Evolutionary conservation across 345 rosid genomes (phyloP), one percentile per base, ranked within the genome.

Genomic region (Hevea brasiliensis): DNA sequence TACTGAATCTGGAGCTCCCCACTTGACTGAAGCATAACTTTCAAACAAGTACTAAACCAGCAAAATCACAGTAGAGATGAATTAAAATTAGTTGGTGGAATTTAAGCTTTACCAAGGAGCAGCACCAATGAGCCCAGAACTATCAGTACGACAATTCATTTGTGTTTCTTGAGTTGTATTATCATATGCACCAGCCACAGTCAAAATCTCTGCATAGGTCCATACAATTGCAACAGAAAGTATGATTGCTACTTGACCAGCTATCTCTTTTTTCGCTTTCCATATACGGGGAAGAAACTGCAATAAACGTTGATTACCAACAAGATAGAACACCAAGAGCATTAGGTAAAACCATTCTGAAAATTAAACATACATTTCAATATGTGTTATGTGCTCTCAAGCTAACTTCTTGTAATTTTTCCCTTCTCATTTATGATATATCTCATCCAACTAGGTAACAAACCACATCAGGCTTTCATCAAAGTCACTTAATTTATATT

Each of bases 181-280:
- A 62, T 90, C 61, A 65, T 94, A 94, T 53, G 96, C 93, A 73
- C 97, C 97, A 41, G 92, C 90, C 13, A 76, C 84, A 6, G 94
- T 90, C 65, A 94, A 86, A 76, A 91, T 81, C 81, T 81, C 98
- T 29, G 97, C 97, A 73, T 76, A 87, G 23, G 77, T 80, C n/a
- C 96, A 94, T 0, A 85, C 84, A 24, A 88, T 72, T 21, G 80
- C 83, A 61, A 89, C 67, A 3, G 96, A 65, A 92, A 64, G 67
- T 12, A 87, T 84, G 77, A 90, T 86, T 6, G 89, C 88, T 76
- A 70, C 83, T 51, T 89, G 87, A 15, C 83, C 86, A 48, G 76
- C 74, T 76, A 79, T 70, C 0, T 76, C 57, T 57, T 83, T 67
- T 65, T 72, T 81, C 57, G 83, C 84, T 75, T 81, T 82, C 77